Evolutionary conservation across 2,329 filamentous ascomycete genomes (phyloP).

Genomic region (Xylariaceae sp.): DNA sequence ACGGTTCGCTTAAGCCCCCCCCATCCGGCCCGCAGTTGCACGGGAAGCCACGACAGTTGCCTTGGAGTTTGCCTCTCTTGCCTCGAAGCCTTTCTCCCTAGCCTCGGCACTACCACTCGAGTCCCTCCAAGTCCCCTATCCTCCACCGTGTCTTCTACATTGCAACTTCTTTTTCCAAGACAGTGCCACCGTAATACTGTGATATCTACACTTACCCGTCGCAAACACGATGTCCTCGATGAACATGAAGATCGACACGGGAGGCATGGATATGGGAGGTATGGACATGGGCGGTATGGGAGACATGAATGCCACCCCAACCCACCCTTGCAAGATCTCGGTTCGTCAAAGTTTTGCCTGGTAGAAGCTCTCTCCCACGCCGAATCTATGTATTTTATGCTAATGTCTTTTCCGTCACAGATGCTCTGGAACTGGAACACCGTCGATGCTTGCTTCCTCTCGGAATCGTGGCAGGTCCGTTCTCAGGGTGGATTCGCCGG

Average conservation of each 20-base stretch:
- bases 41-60: no score
- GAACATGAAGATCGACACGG: background rate
- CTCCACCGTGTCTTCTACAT: background rate
- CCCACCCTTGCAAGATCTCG: slow-evolving; percentile 23
- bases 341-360: slow-evolving; percentile 15
- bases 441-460: slow-evolving; percentile 69
- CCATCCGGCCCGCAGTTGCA: no score
- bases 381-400: background rate
- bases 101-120: no score
- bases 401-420: slow-evolving; percentile 36
- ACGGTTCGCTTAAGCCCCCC: no score
- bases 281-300: slow-evolving; percentile 18
- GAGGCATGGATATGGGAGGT: background rate
- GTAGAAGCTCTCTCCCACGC: background rate
- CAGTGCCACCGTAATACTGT: no score
- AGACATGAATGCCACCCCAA: background rate
- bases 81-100: no score
- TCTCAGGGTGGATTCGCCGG: slow-evolving; percentile 70
- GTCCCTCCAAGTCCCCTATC: no score
- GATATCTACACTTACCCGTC: no score
- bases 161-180: no score
- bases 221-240: background rate
- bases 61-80: no score
- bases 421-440: slow-evolving; percentile 83
- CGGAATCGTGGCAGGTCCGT: slow-evolving; percentile 66